Evolutionary conservation across 1,284 basidiomycete genomes (phyloP).

Genomic region (Mycena citricolor): DNA sequence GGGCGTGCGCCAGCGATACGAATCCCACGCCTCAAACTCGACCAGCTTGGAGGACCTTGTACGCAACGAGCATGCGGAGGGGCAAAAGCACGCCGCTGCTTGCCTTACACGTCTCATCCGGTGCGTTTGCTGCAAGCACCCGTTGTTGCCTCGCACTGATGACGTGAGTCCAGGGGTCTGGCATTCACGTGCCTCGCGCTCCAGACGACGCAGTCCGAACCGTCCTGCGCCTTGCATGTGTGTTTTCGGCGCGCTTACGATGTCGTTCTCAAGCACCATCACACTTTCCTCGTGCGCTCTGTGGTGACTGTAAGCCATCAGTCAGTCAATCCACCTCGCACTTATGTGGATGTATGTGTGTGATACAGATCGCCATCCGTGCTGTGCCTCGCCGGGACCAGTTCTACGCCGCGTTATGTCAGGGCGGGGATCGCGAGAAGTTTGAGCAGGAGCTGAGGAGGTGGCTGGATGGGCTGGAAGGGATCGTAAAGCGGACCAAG

Average conservation of each 20-base stretch:
- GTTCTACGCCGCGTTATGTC: slow-evolving; percentile 83
- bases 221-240: slow-evolving; percentile 68
- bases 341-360: not conserved
- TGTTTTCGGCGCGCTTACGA: slow-evolving; percentile 92
- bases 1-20: slow-evolving; percentile 80
- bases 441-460: slow-evolving; percentile 73
- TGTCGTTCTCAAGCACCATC: slow-evolving; percentile 77
- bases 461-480: slow-evolving; percentile 81
- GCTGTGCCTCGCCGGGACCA: slow-evolving; percentile 87
- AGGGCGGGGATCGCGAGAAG: slow-evolving; percentile 77
- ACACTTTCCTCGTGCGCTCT: slow-evolving; percentile 81
- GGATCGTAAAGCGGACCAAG: slow-evolving; percentile 67
- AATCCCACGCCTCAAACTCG: slow-evolving; percentile 53
- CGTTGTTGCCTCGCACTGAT: slow-evolving; percentile 26
- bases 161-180: slow-evolving; percentile 68
- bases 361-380: slow-evolving; percentile 81
- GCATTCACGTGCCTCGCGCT: slow-evolving; percentile 84
- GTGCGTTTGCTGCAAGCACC: slow-evolving; percentile 50
- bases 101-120: slow-evolving; percentile 82
- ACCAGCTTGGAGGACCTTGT: slow-evolving; percentile 82
- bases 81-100: slow-evolving; percentile 46
- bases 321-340: not conserved
- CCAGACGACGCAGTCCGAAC: slow-evolving; percentile 72
- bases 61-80: slow-evolving; percentile 46
- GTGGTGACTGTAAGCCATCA: slow-evolving; percentile 72